Evolutionary conservation across 352 stramenopile species (phyloP), one percentile per base, ranked within the genome.

Genomic region (Elongisporangium anandrum): DNA sequence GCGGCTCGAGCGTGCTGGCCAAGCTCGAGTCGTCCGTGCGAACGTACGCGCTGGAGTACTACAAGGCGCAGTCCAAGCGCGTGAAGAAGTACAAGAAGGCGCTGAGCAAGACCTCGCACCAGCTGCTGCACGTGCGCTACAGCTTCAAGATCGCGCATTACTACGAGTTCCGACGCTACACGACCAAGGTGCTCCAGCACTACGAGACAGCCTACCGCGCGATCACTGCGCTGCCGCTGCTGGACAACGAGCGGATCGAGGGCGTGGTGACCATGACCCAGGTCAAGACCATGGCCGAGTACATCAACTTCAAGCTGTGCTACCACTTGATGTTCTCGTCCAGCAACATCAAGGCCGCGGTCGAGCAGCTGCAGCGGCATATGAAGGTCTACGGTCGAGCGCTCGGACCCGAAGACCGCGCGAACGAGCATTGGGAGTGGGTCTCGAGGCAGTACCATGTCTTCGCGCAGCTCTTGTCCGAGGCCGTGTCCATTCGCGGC

Each of bases 111-210:
- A 80, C 65, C 4, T 66, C 66, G n/a, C 73, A 82, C 24, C 65
- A 86, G 55, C 70, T 72, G 6, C 57, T 94, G 20, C 77, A 87
- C 23, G 80, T 84, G 12, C 75, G 87, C n/a, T 74, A 92, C 50
- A 88, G 79, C 58, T 96, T 96, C 63, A 96, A 96, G 73, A 92
- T 94, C 47, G 87, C 85, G 19, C 87, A 96, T 57, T 96, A 92
- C 58, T 94, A 94, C 55, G 87, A 96, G 66, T 96, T 96, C 57
- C 73, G 87, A 50, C 72, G 85, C 6, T 90, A 92, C 56, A 94
- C 83, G 50, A 91, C 79, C 53, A 96, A 96, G 57, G 83, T 94
- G 45, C 53, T 96, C 26, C 75, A 92, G 53, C 77, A 96, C 59
- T 96, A 96, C 53, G 87, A 94, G 61, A 73, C 78, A 0, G 87